Base-by-base conservation (phyloP, 2,329 filamentous ascomycete genomes). In the Pyricularia sp. region DNA sequence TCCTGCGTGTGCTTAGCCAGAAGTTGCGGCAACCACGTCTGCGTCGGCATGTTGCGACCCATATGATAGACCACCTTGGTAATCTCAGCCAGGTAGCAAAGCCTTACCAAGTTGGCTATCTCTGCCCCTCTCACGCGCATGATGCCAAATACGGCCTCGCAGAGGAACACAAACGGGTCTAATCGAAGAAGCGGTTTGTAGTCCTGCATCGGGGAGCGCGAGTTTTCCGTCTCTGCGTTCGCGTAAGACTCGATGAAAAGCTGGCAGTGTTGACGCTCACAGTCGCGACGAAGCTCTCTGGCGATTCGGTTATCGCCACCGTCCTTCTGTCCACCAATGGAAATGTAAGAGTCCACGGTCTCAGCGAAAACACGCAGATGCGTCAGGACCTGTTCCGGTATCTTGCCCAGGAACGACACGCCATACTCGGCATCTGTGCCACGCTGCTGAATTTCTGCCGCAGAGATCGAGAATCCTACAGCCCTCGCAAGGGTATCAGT, bases 1-100 rank as follows among this genome's bases (percentile, higher is more conserved):
- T 61, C 58, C 66, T 81, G 78, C 0, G 77, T 77, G 31, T 81
- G 77, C 20, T 79, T 78, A 69, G 79, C 79, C 68, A 79, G 75
- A 68, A 86, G 78, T 63, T 78, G 78, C 30, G 80, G 78, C 12
- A 85, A 75, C 82, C 84, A 89, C 68, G 77, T 79, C 6, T 80
- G 78, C 3, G 80, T 76, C 0, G 85, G 81, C 65, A 87, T 83
- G 74, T 86, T 87, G 66, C 82, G 83, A 28, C 83, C 82, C 76
- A 88, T 82, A 73, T 86, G 82, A 71, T 83, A 84, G 20, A 93
- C 85, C 6, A 93, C 89, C 79, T 97, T 96, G 70, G 96, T 88
- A 69, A 99, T 88, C 79, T 99, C 95, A 2, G 92, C 92, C 69
- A 97, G 84, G 76, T 97, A 97, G 79, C 93, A 97, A 64, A 98